A percentile compares a stretch with the other conserved stretches of the same genome.
phyloP scores from a whole-genome alignment of 2,329 filamentous ascomycete species.

The Pseudocercospora pini-densiflorae region DNA sequence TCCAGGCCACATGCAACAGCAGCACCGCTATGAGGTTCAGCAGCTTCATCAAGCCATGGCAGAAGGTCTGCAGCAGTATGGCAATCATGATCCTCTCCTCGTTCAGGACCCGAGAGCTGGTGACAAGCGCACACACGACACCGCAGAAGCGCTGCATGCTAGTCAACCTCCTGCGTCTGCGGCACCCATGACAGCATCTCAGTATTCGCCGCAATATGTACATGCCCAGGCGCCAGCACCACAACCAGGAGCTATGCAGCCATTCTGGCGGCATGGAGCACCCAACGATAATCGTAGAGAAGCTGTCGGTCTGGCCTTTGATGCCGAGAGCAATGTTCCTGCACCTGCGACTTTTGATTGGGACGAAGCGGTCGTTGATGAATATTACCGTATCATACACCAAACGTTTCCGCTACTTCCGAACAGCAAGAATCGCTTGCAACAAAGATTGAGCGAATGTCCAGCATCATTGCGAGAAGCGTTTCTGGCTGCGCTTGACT shows the following conservation, averaged over 20 bases:
- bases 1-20: conserved; percentile 33
- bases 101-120: conserved; percentile 35
- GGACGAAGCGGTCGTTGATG: conserved; percentile 52
- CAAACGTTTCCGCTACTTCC: conserved; percentile 70
- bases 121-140: conserved; percentile 39
- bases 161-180: conserved; percentile 18
- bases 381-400: conserved; percentile 68
- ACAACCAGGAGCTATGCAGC: conserved; percentile 29
- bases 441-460: conserved; percentile 61
- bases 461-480: conserved; percentile 63
- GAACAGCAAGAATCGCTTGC: conserved; percentile 59
- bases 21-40: conserved; percentile 38
- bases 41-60: conserved; percentile 38
- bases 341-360: conserved; percentile 46
- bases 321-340: conserved; percentile 28
- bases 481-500: conserved; percentile 66
- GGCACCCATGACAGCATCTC: conserved; percentile 20
- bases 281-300: conserved; percentile 35
- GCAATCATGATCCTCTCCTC: conserved; percentile 22
- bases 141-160: conserved; percentile 33
- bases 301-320: conserved; percentile 35
- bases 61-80: conserved; percentile 26
- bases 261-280: conserved; percentile 27
- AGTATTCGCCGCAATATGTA: conserved; percentile 15
- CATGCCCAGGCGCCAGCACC: conserved; percentile 11